Evolutionary conservation across 2,329 filamentous ascomycete species (phyloP).

Genomic region (Calonectria hawksworthii): DNA sequence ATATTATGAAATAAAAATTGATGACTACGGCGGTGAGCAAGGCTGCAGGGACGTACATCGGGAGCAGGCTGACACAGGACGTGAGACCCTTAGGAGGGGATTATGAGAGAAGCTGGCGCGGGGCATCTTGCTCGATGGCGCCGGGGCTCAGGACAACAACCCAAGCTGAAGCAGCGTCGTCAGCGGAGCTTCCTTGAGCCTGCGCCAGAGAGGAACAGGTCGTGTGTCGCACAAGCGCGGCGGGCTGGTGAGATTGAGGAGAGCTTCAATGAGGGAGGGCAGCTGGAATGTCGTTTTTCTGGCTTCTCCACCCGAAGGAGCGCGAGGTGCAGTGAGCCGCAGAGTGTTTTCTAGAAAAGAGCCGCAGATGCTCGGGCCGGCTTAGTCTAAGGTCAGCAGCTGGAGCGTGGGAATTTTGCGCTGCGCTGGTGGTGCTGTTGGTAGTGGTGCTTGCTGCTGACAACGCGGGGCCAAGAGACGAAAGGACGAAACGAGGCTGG

Average conservation of each 20-base stretch:
- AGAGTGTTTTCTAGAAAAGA: constrained; percentile 34
- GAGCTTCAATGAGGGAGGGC: constrained; percentile 30
- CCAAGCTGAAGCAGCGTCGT: constrained; percentile 1
- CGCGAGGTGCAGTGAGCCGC: constrained; percentile 32
- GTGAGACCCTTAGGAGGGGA: constrained; percentile 79
- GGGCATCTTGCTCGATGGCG: constrained; percentile 53
- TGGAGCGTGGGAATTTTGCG: constrained; percentile 8
- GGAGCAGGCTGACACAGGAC: constrained; percentile 85
- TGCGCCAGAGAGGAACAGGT: background rate
- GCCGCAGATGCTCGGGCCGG: constrained; percentile 28
- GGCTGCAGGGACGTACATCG: constrained; percentile 67
- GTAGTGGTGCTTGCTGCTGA: background rate
- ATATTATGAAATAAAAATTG: background rate
- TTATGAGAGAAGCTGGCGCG: constrained; percentile 65
- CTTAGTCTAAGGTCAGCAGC: constrained; percentile 21
- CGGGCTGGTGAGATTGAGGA: constrained; percentile 26
- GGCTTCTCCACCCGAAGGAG: constrained; percentile 44
- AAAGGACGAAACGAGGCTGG: constrained; percentile 11
- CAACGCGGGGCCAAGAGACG: constrained; percentile 22
- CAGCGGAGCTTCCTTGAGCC: background rate
- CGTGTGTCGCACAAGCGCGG: background rate
- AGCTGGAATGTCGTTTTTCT: constrained; percentile 38
- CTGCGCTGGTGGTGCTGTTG: background rate
- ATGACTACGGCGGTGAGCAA: constrained; percentile 13
- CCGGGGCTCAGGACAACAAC: constrained; percentile 5